Conservation (phyloP, 1,284 basidiomycete genomes). For the Tilletia walkeri region DNA sequence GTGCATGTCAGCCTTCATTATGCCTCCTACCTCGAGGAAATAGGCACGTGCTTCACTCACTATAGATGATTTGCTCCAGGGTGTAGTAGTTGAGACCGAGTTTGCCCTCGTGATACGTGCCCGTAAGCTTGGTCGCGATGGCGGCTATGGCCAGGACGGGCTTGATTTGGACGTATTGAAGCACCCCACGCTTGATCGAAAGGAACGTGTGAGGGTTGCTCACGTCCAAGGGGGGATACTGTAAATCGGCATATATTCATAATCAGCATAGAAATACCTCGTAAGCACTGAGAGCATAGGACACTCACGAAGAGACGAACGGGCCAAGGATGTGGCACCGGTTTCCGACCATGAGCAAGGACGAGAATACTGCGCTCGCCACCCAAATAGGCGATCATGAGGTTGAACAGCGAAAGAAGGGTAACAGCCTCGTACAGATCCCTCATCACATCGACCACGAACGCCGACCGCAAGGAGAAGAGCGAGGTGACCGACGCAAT, state of each 20-base stretch:
- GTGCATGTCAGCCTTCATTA: too few relatives aligned
- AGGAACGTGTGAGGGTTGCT: conserved; percentile 76
- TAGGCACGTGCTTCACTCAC: conserved; percentile 9
- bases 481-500: conserved; percentile 87
- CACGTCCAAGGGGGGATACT: conserved; percentile 42
- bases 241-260: background rate
- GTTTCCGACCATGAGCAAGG: conserved; percentile 80
- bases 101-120: conserved; percentile 83
- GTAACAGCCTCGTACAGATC: conserved; percentile 78
- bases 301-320: conserved; percentile 58
- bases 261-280: too few relatives aligned
- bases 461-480: conserved; percentile 89
- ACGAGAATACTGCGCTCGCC: conserved; percentile 90
- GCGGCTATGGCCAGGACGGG: conserved; percentile 82
- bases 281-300: too few relatives aligned
- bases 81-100: conserved; percentile 75
- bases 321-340: conserved; percentile 82
- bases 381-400: conserved; percentile 70
- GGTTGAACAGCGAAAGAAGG: conserved; percentile 70
- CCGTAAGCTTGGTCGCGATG: conserved; percentile 77
- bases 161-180: conserved; percentile 97
- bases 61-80: conserved; percentile 68
- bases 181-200: conserved; percentile 86
- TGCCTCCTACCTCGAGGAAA: background rate
- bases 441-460: conserved; percentile 89